Percentiles rank a stretch among this genome's conserved stretches.
Conservation (phyloP, 257 asterid species). For the Fraxinus excelsior region DNA sequence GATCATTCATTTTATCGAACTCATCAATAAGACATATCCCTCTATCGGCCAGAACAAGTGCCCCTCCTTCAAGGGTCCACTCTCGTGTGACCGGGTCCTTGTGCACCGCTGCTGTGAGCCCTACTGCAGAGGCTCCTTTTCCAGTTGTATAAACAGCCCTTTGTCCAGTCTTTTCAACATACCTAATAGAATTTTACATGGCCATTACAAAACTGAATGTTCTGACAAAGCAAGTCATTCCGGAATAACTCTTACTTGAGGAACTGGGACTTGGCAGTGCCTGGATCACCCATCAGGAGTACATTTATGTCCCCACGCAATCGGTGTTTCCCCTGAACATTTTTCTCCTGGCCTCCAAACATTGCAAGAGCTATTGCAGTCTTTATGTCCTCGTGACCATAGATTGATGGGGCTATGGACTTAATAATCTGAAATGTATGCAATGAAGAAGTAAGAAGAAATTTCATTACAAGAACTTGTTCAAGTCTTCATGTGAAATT, state of each 20-base stretch:
- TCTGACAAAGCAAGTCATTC: conserved; percentile 21
- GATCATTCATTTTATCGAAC: conserved; percentile 99
- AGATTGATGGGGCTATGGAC: conserved; percentile 97
- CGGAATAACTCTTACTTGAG: conserved; percentile 65
- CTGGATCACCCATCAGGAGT: conserved; percentile 97
- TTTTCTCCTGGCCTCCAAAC: conserved; percentile 99
- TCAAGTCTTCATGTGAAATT: not conserved
- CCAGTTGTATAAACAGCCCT: conserved; percentile 99
- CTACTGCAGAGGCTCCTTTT: conserved; percentile 99
- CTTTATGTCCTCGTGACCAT: conserved; percentile 96
- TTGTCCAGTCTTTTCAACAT: conserved; percentile 93
- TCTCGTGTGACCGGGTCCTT: conserved; percentile 98
- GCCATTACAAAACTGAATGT: conserved; percentile 19
- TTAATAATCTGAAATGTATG: conserved; percentile 57
- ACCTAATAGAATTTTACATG: conserved; percentile 43
- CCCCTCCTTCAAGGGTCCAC: conserved; percentile 99
- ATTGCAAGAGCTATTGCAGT: conserved; percentile 96
- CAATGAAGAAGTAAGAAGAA: conserved; percentile 7
- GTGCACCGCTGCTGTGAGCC: conserved; percentile 98
- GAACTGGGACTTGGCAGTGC: conserved; percentile 98
- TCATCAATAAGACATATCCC: conserved; percentile 99
- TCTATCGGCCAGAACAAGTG: conserved; percentile 98
- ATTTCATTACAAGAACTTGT: not conserved
- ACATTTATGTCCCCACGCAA: conserved; percentile 93
- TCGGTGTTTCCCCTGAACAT: conserved; percentile 85